phyloP scores from a whole-genome alignment of 306 rosid species.

The Lathyrus aphaca region DNA sequence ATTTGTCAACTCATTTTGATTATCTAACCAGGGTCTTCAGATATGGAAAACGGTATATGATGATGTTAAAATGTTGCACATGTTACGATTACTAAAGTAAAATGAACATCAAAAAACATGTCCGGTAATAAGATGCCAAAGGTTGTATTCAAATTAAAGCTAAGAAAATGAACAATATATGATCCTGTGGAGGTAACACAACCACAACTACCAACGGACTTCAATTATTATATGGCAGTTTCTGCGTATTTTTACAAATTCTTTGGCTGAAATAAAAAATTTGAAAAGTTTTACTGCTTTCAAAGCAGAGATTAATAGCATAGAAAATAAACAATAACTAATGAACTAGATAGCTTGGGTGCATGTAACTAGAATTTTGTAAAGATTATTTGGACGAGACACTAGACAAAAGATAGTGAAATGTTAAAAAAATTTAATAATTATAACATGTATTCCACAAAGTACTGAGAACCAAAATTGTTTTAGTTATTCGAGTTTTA shows the following conservation, averaged over 20 bases:
- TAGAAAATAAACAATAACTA: background rate
- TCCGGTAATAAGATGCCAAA: conserved; percentile 23
- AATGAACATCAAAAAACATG: conserved; percentile 17
- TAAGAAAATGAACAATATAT: background rate
- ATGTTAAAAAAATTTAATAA: background rate
- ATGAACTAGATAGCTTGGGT: background rate
- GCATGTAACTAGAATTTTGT: background rate
- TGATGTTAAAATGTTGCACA: background rate
- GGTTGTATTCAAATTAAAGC: too few relatives aligned
- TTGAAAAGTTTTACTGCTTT: background rate
- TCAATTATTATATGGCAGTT: background rate
- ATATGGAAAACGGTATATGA: conserved; percentile 21
- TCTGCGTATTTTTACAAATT: background rate
- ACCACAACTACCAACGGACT: background rate
- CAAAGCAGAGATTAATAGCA: background rate
- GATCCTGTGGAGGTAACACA: background rate
- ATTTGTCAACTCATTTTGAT: conserved; percentile 19
- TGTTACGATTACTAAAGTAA: conserved; percentile 11
- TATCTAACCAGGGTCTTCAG: background rate
- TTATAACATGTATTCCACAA: too few relatives aligned
- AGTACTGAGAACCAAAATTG: background rate
- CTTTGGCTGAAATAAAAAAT: background rate
- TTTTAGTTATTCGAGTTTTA: background rate
- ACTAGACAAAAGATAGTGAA: background rate
- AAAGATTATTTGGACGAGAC: background rate